phyloP scores from a whole-genome alignment of 768 basidiomycete species.

The Coprinopsis cinerea region DNA sequence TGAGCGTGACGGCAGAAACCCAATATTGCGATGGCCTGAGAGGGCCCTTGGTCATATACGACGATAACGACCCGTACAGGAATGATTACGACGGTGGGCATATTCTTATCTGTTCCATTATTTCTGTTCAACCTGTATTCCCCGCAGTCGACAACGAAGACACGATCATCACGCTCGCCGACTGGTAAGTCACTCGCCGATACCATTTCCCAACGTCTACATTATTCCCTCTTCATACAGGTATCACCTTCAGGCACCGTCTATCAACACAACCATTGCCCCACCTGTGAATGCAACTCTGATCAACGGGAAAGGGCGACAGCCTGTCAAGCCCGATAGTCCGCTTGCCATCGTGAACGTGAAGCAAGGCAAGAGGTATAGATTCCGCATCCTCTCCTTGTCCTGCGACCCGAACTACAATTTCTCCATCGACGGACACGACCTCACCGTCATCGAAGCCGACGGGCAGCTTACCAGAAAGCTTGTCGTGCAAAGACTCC shows the following conservation, averaged over 20 bases:
- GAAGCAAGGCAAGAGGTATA: constrained; percentile 34
- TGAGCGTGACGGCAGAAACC: not conserved
- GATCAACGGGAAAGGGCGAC: constrained; percentile 49
- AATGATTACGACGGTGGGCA: constrained; percentile 22
- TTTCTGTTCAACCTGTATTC: not conserved
- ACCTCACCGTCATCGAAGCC: constrained; percentile 34
- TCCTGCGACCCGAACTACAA: constrained; percentile 42
- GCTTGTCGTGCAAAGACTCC: constrained; percentile 31
- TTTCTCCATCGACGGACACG: constrained; percentile 41
- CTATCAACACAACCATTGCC: constrained; percentile 14
- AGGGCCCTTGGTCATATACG: constrained; percentile 18
- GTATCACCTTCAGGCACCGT: constrained; percentile 31
- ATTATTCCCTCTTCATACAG: not conserved
- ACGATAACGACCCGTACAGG: constrained; percentile 16
- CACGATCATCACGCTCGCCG: constrained; percentile 45
- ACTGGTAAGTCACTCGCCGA: constrained; percentile 25
- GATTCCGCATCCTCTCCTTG: constrained; percentile 46
- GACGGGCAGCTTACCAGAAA: constrained; percentile 31
- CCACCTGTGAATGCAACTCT: constrained; percentile 33
- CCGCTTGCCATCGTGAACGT: constrained; percentile 42
- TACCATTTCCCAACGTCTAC: not conserved
- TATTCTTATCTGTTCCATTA: not conserved
- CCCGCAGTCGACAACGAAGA: constrained; percentile 17
- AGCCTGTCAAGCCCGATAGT: constrained; percentile 30
- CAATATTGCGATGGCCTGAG: constrained; percentile 22